Evolutionary conservation across 495 filamentous ascomycete species (phyloP).

Genomic region (Jackrogersella minutella): DNA sequence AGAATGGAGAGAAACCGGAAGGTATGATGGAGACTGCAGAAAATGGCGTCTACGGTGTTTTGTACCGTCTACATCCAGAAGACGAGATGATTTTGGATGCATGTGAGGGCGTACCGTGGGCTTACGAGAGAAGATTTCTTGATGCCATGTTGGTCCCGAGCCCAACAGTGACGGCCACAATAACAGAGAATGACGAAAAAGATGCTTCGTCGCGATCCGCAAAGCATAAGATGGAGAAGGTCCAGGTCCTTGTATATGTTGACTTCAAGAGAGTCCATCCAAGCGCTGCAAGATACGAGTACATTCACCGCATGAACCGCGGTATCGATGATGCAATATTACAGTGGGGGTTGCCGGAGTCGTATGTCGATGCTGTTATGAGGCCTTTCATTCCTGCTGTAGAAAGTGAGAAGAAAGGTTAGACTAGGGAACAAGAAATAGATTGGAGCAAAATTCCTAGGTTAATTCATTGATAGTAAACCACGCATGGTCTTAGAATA

Average conservation of each 20-base stretch:
- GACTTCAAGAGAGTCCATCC: constrained; percentile 39
- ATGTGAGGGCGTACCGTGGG: constrained; percentile 49
- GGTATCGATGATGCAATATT: constrained; percentile 49
- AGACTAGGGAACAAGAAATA: too few species aligned
- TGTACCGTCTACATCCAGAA: constrained; percentile 45
- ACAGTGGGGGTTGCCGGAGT: constrained; percentile 43
- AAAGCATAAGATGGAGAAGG: constrained; percentile 2
- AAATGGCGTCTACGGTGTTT: constrained; percentile 50
- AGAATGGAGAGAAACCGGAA: background rate
- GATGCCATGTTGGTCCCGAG: constrained; percentile 31
- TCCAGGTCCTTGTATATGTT: constrained; percentile 50
- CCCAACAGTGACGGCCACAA: background rate
- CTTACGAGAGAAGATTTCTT: constrained; percentile 46
- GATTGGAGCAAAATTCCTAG: background rate
- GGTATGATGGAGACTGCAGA: background rate
- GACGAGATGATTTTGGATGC: constrained; percentile 48
- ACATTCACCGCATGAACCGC: constrained; percentile 50
- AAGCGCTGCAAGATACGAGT: constrained; percentile 42
- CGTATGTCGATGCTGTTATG: constrained; percentile 42
- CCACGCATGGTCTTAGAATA: background rate
- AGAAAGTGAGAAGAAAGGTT: too few species aligned
- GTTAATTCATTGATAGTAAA: background rate
- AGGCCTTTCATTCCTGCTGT: constrained; percentile 32
- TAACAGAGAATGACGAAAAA: background rate
- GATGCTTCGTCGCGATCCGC: background rate